Conservation (phyloP, 73 alveolate species). For the Tetrahymena borealis region DNA sequence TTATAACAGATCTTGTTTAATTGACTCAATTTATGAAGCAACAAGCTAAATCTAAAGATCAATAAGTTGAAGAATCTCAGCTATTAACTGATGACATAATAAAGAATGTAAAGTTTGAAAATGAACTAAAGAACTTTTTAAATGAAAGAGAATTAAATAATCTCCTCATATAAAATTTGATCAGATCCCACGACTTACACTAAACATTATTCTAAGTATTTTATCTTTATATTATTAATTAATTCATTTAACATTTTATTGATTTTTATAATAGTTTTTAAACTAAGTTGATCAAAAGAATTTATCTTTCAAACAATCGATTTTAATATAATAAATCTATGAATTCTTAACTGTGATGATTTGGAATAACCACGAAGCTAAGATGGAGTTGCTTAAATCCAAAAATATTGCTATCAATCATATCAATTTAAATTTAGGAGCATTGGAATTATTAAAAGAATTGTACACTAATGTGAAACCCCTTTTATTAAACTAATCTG, state of each 20-base stretch:
- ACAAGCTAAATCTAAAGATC: not conserved
- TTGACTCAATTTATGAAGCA: not conserved
- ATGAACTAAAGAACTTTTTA: not conserved
- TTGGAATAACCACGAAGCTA: not conserved
- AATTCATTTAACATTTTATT: not conserved
- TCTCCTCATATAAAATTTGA: not conserved
- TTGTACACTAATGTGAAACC: not conserved
- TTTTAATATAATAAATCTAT: not conserved
- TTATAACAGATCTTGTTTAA: not conserved
- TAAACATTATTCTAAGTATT: not conserved
- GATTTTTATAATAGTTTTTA: not conserved
- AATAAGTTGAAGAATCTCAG: not conserved
- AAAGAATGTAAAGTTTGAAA: not conserved
- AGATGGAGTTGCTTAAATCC: not conserved
- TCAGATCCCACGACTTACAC: not conserved
- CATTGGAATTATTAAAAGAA: not conserved
- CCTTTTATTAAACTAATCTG: not conserved
- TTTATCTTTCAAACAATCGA: not conserved
- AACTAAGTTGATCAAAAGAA: not conserved
- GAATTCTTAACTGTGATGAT: not conserved
- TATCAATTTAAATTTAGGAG: not conserved
- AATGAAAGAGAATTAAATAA: not conserved
- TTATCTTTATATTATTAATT: no score
- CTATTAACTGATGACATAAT: not conserved
- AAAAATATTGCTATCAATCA: not conserved